Evolutionary conservation across 768 basidiomycete species (phyloP), one percentile per base, ranked within the genome.

Genomic region (Hortiboletus flavorubellus): DNA sequence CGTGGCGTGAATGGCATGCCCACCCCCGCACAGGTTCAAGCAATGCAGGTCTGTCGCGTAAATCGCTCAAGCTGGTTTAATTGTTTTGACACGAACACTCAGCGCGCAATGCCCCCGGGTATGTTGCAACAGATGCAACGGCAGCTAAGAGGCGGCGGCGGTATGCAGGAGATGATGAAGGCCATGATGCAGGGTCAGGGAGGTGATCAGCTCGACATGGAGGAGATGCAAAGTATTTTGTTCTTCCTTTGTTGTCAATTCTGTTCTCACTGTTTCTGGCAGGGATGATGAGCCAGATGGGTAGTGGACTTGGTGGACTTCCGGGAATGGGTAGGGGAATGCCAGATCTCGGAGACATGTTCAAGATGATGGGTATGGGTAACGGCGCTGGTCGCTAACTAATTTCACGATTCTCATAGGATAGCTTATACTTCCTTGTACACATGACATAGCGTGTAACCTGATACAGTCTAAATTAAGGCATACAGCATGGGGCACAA

Each of bases 121-220:
- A 90, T 96, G 88, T 72, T 98, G 59, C 91, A 93, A 67, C 89
- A 98, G 68, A 87, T 98, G 86, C 93, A 91, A 67, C 78, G 85
- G 49, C 87, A 91, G 65, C 75, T 91, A 68, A 78, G 87, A 53
- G 73, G 85, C 52, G 91, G 90, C 9, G 91, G 93, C 21, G 92
- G 92, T 43, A 89, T 97, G 85, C 91, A 94, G 70, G 93, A 96
- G 64, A 96, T 96, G 93, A 93, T 96, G 93, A 91, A 89, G 68
- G 87, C 89, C 29, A 94, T 98, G 91, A 94, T 97, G 90, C 92
- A 93, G 64, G 91, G 93, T 10, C 86, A 91, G 63, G 91, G 90
- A 51, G 91, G 91, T 11, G 94, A 94, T 64, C 85, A 93, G 67
- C 76, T 87, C 49, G 93, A 94, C 66, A 90, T 96, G 89, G 89